A percentile compares a stretch with the other conserved stretches of the same genome.
Conservation (phyloP, 352 stramenopile genomes). For the Aphanomyces invadans region DNA sequence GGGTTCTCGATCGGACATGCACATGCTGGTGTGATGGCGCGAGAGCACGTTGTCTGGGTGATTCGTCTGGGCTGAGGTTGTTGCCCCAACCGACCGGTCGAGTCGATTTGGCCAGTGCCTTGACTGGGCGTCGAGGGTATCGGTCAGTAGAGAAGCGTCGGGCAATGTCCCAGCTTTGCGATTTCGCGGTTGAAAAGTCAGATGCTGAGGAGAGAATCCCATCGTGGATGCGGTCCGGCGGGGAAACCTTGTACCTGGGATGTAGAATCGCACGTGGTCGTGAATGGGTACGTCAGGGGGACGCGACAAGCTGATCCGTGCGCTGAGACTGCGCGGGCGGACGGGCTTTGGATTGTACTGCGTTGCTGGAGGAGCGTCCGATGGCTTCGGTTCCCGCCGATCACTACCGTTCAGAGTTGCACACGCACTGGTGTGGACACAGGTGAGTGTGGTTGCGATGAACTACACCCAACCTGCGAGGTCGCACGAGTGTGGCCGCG, state of each 20-base stretch:
- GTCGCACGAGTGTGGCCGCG: background rate
- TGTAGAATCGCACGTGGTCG: background rate
- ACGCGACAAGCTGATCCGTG: slow-evolving; percentile 6
- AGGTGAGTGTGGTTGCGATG: too few species aligned
- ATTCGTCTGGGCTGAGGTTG: background rate
- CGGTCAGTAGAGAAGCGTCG: background rate
- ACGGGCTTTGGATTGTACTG: slow-evolving; percentile 3
- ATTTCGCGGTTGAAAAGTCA: background rate
- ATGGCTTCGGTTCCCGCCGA: background rate
- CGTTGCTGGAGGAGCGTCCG: background rate
- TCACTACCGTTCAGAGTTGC: background rate
- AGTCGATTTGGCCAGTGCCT: background rate
- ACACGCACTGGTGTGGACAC: background rate
- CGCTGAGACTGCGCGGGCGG: background rate
- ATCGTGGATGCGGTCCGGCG: background rate
- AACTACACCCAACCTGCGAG: too few species aligned
- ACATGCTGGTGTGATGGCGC: background rate
- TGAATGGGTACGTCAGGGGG: background rate
- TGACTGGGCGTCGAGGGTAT: background rate
- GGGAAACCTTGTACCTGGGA: background rate
- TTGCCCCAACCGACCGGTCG: background rate
- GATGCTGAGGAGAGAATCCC: background rate
- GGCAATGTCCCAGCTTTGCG: background rate
- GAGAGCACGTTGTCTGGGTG: background rate
- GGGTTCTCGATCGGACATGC: background rate